phyloP scores from a whole-genome alignment of 441 rosid genomes.

The Populus hybrid region DNA sequence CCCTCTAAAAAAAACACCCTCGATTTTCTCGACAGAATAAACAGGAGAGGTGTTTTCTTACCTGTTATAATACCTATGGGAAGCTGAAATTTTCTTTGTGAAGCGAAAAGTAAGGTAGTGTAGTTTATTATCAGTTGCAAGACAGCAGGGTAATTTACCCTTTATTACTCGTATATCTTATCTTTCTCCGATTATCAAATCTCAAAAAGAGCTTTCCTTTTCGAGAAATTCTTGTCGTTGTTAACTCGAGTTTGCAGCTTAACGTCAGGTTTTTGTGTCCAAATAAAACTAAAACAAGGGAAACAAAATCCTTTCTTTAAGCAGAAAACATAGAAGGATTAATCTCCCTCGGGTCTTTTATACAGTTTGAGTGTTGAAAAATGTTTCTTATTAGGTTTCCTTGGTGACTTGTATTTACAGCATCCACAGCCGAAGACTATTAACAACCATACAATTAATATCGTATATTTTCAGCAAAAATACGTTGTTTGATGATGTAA shows the following conservation, averaged over 20 bases:
- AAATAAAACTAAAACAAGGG: not conserved
- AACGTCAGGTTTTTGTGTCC: too few relatives aligned
- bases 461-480: too few relatives aligned
- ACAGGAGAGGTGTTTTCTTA: not conserved
- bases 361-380: too few relatives aligned
- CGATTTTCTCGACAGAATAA: conserved; percentile 7
- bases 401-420: too few relatives aligned
- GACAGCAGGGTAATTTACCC: not conserved
- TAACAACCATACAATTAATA: too few relatives aligned
- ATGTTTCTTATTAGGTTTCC: too few relatives aligned
- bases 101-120: not conserved
- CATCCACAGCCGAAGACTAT: too few relatives aligned
- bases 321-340: not conserved
- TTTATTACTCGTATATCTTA: too few relatives aligned
- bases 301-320: not conserved
- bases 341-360: too few relatives aligned
- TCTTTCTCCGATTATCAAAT: too few relatives aligned
- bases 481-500: too few relatives aligned
- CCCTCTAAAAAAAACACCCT: not conserved
- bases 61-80: not conserved
- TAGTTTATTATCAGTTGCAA: not conserved
- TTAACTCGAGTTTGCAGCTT: too few relatives aligned
- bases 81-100: not conserved
- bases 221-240: not conserved
- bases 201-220: not conserved